A percentile compares a stretch with the other conserved stretches of the same genome.
Evolutionary conservation across 164 flowering plant species (phyloP).

Genomic region (Euptelea pleiosperma): DNA sequence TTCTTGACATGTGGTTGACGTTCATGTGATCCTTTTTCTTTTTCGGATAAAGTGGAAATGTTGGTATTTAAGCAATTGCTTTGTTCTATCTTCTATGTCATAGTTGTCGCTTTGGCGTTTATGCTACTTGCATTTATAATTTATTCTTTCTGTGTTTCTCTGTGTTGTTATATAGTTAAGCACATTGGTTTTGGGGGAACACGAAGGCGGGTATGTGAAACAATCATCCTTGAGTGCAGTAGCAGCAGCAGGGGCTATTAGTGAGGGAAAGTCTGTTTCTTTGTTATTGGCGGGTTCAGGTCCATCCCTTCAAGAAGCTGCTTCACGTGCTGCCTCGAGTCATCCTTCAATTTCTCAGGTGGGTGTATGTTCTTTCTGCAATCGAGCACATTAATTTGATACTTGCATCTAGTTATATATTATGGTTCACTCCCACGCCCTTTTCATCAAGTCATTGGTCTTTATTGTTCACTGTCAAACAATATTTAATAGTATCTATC

Average conservation of each 20-base stretch:
- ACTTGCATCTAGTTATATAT: not conserved
- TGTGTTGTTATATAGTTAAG: conserved; percentile 36
- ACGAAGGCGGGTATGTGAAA: conserved; percentile 64
- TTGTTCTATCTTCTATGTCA: too few species aligned
- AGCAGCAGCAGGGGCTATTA: conserved; percentile 62
- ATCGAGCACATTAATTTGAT: not conserved
- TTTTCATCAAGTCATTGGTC: too few species aligned
- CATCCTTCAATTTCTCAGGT: conserved; percentile 86
- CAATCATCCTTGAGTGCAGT: conserved; percentile 62
- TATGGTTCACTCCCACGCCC: not conserved
- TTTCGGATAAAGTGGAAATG: not conserved
- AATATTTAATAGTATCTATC: too few species aligned
- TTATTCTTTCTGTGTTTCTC: not conserved
- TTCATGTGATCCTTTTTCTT: not conserved
- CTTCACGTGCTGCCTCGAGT: conserved; percentile 62
- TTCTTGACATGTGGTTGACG: too few species aligned
- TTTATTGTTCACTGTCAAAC: too few species aligned
- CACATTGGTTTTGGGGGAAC: conserved; percentile 79
- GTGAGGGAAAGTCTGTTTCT: conserved; percentile 56
- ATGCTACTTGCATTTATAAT: too few species aligned
- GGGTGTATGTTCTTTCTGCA: not conserved
- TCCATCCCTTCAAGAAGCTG: conserved; percentile 74
- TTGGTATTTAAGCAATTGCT: too few species aligned
- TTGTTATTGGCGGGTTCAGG: conserved; percentile 83
- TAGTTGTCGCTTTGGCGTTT: not conserved